Conservation (phyloP, 352 stramenopile species). For the Globisporangium parvum region DNA sequence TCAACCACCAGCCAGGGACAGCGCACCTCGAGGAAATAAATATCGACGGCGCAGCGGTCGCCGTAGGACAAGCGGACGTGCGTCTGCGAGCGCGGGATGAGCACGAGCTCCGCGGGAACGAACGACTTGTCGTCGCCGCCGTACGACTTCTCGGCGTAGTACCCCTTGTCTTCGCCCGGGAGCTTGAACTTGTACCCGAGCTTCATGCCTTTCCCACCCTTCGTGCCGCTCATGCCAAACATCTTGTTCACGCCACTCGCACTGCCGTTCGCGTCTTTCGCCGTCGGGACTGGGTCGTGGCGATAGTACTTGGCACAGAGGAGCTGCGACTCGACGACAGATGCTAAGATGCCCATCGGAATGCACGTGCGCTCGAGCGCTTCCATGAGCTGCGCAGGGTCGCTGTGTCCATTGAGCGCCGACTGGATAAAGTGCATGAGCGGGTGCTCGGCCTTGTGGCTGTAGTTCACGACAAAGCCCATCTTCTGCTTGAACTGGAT, state of each 20-base stretch:
- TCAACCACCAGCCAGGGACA: background rate
- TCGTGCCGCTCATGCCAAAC: constrained; percentile 56
- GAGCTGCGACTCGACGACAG: constrained; percentile 77
- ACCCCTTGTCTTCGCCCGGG: constrained; percentile 77
- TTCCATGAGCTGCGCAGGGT: constrained; percentile 75
- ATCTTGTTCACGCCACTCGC: constrained; percentile 29
- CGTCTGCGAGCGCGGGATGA: constrained; percentile 82
- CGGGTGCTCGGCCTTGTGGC: constrained; percentile 79
- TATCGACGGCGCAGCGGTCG: constrained; percentile 83
- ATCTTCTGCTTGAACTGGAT: constrained; percentile 88
- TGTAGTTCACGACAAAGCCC: constrained; percentile 84
- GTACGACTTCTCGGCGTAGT: constrained; percentile 83
- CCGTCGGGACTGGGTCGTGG: constrained; percentile 41
- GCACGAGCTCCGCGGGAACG: constrained; percentile 70
- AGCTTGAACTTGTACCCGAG: constrained; percentile 86
- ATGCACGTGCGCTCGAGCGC: constrained; percentile 80
- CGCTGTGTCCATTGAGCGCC: constrained; percentile 71
- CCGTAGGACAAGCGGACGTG: constrained; percentile 80
- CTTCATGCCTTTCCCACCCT: constrained; percentile 83
- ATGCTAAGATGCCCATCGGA: constrained; percentile 76
- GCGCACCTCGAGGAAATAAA: constrained; percentile 87
- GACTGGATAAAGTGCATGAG: constrained; percentile 86
- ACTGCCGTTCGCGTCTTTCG: constrained; percentile 25
- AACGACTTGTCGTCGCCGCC: constrained; percentile 84
- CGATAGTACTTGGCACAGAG: constrained; percentile 82